Conservation (phyloP, 2,329 filamentous ascomycete genomes). For the Coniella vitis region DNA sequence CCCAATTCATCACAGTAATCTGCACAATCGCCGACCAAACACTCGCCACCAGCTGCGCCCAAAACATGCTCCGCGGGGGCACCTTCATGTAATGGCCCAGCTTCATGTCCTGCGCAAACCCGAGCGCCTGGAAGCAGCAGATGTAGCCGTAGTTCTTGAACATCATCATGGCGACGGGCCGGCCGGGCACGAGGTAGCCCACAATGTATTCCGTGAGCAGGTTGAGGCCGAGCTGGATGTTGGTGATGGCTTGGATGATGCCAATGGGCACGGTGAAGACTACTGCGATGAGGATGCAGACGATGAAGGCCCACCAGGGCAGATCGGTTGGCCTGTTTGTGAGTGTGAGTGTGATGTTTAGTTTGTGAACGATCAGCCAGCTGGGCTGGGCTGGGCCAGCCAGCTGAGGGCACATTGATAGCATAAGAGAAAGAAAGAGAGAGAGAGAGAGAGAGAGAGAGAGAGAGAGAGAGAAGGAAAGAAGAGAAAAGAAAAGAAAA, state of each 20-base stretch:
- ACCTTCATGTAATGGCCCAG: constrained; percentile 64
- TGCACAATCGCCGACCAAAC: constrained; percentile 57
- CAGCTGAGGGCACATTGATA: too few relatives aligned
- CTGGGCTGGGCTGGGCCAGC: too few relatives aligned
- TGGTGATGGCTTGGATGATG: constrained; percentile 55
- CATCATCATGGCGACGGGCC: constrained; percentile 68
- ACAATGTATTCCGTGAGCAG: constrained; percentile 68
- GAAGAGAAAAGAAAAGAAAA: background rate
- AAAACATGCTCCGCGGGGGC: constrained; percentile 56
- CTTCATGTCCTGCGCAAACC: constrained; percentile 60
- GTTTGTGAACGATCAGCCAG: too few relatives aligned
- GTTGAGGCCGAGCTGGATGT: constrained; percentile 59
- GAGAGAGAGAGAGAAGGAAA: background rate
- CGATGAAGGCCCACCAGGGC: constrained; percentile 50
- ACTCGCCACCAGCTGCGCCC: constrained; percentile 51
- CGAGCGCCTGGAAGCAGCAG: constrained; percentile 58
- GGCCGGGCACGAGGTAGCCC: constrained; percentile 66
- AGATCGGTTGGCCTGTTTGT: constrained; percentile 40
- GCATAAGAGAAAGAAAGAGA: too few relatives aligned
- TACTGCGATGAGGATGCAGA: constrained; percentile 51
- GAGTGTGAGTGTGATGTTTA: background rate
- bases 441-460: too few relatives aligned
- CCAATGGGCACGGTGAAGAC: constrained; percentile 56
- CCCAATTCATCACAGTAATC: constrained; percentile 61
- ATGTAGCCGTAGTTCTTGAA: constrained; percentile 71